Evolutionary conservation across 108 stramenopile species (phyloP), one percentile per base, ranked within the genome.

Genomic region (Aurantiochytrium sp.): DNA sequence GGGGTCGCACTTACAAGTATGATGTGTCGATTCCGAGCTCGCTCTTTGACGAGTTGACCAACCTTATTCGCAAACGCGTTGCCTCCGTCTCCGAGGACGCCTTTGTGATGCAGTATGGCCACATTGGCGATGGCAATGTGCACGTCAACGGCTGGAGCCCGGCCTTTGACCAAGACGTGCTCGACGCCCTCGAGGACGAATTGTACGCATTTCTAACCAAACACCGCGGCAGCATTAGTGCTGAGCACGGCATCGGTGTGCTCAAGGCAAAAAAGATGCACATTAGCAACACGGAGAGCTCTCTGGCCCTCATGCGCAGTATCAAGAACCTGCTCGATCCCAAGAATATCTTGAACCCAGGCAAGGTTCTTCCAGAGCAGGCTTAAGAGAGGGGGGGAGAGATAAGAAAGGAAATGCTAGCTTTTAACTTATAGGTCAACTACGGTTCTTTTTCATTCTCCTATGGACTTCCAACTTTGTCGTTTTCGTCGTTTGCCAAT

Each of bases 241-340:
- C 99, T 8, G 99, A 99, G 92, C 99, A 99, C 92, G 99, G 99
- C 57, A 90, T 99, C 58, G 99, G 99, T 28, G 96, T 97, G 93
- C 92, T 93, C 89, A 99, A 99, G 90, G 89, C 93, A 57, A 87
- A 93, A 35, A 93, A 90, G 87, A 60, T 97, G 28, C 25, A n/a
- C 58, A 19, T 83, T 60, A 88, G 71, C 57, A 88, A 91, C 47
- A 14, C 73, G 5, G 45, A 6, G 14, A 44, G 45, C 53, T 92
- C 72, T 55, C 5, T 94, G 35, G 72, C 5, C 6, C 55, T 91
- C 21, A 94, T 95, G 94, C 45, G 89, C 43, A 44, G n/a, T 16
- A 29, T 95, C 42, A 95, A 95, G 89, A 21, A 25, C 6, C 19
- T 47, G 35, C 42, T 95, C 6, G 94, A 95, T 47, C 94, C 94